These are phyloP conservation scores for Sindora glabra DNA, from an alignment of 306 rosid species.

Conservation along the genomic window DNA sequence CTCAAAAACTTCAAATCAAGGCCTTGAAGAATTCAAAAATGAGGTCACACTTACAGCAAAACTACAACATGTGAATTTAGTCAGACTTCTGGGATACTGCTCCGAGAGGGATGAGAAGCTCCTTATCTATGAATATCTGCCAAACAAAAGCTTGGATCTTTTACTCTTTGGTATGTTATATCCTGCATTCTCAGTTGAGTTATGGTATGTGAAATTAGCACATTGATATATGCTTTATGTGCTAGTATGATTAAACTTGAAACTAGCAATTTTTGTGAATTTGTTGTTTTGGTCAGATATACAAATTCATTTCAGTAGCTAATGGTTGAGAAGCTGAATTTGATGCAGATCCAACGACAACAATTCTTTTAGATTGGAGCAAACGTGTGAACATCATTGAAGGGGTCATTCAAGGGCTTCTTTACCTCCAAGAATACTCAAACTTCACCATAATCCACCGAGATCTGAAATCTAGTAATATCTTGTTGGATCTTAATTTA, in stretches of 20 bases:
- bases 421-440: conserved; percentile 46
- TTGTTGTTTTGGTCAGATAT: not conserved
- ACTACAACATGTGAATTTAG: conserved; percentile 23
- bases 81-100: conserved; percentile 16
- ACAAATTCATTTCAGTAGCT: not conserved
- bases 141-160: conserved; percentile 14
- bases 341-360: conserved; percentile 10
- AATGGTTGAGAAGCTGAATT: not conserved
- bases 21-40: conserved; percentile 22
- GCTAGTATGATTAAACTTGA: not conserved
- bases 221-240: not conserved
- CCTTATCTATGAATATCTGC: conserved; percentile 19
- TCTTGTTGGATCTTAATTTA: conserved; percentile 27
- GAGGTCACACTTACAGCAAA: conserved; percentile 17
- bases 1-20: conserved; percentile 19
- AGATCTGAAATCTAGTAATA: conserved; percentile 39
- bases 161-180: conserved; percentile 12
- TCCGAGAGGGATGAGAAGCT: conserved; percentile 17
- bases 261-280: not conserved
- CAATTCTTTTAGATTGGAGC: conserved; percentile 14
- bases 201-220: not conserved
- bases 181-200: not conserved
- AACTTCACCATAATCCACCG: conserved; percentile 37
- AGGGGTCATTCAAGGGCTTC: conserved; percentile 41
- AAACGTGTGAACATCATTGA: conserved; percentile 33